Base-by-base conservation (phyloP, 495 filamentous ascomycete species). In the Talaromyces adpressus region DNA sequence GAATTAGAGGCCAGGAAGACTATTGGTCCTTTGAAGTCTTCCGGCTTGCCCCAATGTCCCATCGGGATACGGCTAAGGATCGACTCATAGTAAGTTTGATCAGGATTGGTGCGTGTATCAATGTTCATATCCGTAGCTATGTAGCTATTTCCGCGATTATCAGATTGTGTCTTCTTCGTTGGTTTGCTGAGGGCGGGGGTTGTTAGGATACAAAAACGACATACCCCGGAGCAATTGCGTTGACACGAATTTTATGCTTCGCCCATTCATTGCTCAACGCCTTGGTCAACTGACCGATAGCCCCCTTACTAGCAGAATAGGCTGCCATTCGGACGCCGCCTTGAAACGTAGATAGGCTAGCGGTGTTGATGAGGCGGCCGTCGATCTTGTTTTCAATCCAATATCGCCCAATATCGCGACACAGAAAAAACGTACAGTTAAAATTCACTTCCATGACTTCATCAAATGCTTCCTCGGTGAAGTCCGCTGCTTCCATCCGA, bases 241-340 rank as follows among this genome's bases (percentile, higher is more conserved):
- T 62, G 53, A 85, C 80, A 20, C 77, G 68, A 62, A 87, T 82
- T 1, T 73, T 85, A 36, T 53, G 51, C 16, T 22, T 30, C 16
- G 61, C 61, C 61, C 45, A 53, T 54, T 62, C 61, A 23, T 53
- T 54, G 14, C 39, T 29, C 2, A 62, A 45, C 4, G 61, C 51
- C 27, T 54, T 54, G 23, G 45, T 53, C 6, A 62, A 14, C 45
- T 52, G 39, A 9, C 27, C 51, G 36, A 62, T 36, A 20, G 20
- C 61, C 27, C 41, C 61, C 34, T 62, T 62, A 49, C 84, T 84
- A 0, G 91, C 90, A 4, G 91, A 86, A 73, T 95, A 95, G 1
- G 90, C 91, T 0, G 91, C 89, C 2, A 94, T 89, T 0, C 85
- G 93, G 14, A 93, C 71, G 0, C 90, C 91, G 47, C 91, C 91